phyloP scores from a whole-genome alignment of 257 asterid species.

The Petunia axillaris region DNA sequence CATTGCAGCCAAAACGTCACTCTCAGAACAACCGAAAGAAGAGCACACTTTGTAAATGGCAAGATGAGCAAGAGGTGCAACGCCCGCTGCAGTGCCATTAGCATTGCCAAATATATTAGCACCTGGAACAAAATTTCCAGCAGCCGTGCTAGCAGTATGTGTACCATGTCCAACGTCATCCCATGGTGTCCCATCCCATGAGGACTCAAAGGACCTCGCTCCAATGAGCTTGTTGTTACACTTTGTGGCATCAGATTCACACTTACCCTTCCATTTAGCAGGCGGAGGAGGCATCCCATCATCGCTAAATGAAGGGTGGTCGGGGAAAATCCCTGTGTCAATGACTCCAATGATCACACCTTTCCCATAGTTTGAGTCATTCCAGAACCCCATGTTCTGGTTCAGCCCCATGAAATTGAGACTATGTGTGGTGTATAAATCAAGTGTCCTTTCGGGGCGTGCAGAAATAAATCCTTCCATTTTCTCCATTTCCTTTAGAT shows the following conservation, averaged over 20 bases:
- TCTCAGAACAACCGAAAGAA: neutral
- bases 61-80: slow-evolving; percentile 43
- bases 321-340: slow-evolving; percentile 35
- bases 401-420: slow-evolving; percentile 30
- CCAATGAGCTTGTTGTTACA: slow-evolving; percentile 46
- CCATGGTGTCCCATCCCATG: neutral
- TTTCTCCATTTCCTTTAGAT: slow-evolving; percentile 27
- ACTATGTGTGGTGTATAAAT: slow-evolving; percentile 29
- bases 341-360: slow-evolving; percentile 41
- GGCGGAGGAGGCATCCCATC: slow-evolving; percentile 30
- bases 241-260: neutral
- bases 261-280: slow-evolving; percentile 39
- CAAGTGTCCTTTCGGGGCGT: neutral
- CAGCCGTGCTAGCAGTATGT: slow-evolving; percentile 39
- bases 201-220: slow-evolving; percentile 23
- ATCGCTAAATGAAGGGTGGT: slow-evolving; percentile 30
- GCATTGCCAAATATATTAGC: slow-evolving; percentile 34
- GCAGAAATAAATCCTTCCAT: slow-evolving; percentile 33
- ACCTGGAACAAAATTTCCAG: slow-evolving; percentile 33
- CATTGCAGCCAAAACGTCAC: slow-evolving; percentile 41
- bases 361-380: slow-evolving; percentile 32
- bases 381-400: slow-evolving; percentile 30
- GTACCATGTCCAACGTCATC: slow-evolving; percentile 40
- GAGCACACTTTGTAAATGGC: slow-evolving; percentile 41
- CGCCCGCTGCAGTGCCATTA: slow-evolving; percentile 40